phyloP scores from a whole-genome alignment of 208 protist genomes.

The Entamoeba invadens region DNA sequence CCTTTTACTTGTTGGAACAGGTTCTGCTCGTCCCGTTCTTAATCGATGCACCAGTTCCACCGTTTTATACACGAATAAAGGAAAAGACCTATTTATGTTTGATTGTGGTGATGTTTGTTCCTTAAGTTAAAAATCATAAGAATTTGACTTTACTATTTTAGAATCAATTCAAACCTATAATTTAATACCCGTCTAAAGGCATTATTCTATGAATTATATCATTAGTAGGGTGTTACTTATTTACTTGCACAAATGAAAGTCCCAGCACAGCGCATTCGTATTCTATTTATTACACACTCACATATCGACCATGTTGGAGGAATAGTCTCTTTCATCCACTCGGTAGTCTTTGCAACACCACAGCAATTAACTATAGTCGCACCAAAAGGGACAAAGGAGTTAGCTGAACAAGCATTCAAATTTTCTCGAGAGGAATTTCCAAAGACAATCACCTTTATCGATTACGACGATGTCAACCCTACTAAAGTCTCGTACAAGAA shows the following conservation, averaged over 20 bases:
- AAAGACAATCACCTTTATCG: background rate
- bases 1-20: background rate
- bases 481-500: background rate
- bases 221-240: background rate
- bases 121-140: background rate
- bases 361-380: background rate
- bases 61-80: background rate
- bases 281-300: background rate
- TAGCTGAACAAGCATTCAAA: background rate
- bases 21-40: background rate
- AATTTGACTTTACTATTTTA: background rate
- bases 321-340: background rate
- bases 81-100: background rate
- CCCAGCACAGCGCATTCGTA: background rate
- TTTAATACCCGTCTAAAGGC: too few species aligned
- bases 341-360: background rate
- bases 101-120: background rate
- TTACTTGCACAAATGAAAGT: background rate
- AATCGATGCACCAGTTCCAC: background rate
- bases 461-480: background rate
- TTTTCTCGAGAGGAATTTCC: background rate
- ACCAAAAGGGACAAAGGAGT: background rate
- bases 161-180: background rate
- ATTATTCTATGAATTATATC: too few species aligned
- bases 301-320: background rate